phyloP scores from a whole-genome alignment of 495 filamentous ascomycete species.

The Penicillium lagena region DNA sequence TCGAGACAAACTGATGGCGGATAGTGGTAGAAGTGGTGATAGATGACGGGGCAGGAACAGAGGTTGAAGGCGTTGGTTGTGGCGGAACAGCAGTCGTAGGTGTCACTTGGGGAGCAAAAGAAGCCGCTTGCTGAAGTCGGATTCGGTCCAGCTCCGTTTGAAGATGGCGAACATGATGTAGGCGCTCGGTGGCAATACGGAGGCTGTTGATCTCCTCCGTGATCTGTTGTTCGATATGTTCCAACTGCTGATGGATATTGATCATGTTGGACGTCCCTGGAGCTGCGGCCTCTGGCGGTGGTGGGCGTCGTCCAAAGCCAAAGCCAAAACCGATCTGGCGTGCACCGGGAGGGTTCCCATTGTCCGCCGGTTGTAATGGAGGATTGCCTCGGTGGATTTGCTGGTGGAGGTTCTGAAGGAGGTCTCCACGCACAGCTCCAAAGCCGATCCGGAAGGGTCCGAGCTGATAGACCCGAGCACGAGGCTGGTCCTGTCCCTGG shows the following conservation, averaged over 20 bases:
- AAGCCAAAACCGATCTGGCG: slow-evolving; percentile 39
- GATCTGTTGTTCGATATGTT: slow-evolving; percentile 60
- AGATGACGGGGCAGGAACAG: slow-evolving; percentile 12
- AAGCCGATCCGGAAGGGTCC: slow-evolving; percentile 54
- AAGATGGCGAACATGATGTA: slow-evolving; percentile 48
- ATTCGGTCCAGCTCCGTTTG: slow-evolving; percentile 60
- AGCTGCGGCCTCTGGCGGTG: slow-evolving; percentile 6
- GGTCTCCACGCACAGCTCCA: slow-evolving; percentile 45
- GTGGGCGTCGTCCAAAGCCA: slow-evolving; percentile 30
- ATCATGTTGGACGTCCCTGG: slow-evolving; percentile 5
- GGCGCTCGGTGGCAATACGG: slow-evolving; percentile 47
- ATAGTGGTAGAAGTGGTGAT: slow-evolving; percentile 13
- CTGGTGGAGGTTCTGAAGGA: slow-evolving; percentile 47
- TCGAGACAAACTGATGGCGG: slow-evolving; percentile 25
- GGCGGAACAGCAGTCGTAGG: too few relatives aligned
- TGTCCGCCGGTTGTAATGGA: slow-evolving; percentile 23
- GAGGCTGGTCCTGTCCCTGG: slow-evolving; percentile 27
- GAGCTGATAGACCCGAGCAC: slow-evolving; percentile 45
- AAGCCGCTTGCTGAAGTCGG: slow-evolving; percentile 36
- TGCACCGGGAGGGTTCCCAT: slow-evolving; percentile 24
- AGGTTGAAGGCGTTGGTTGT: slow-evolving; percentile 1
- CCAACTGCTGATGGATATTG: slow-evolving; percentile 49
- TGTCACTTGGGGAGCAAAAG: slow-evolving; percentile 7
- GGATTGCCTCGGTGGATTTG: slow-evolving; percentile 40
- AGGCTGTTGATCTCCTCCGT: slow-evolving; percentile 55